Evolutionary conservation across 2,329 filamentous ascomycete genomes (phyloP).

Genomic region (Fusarium incarnatum): DNA sequence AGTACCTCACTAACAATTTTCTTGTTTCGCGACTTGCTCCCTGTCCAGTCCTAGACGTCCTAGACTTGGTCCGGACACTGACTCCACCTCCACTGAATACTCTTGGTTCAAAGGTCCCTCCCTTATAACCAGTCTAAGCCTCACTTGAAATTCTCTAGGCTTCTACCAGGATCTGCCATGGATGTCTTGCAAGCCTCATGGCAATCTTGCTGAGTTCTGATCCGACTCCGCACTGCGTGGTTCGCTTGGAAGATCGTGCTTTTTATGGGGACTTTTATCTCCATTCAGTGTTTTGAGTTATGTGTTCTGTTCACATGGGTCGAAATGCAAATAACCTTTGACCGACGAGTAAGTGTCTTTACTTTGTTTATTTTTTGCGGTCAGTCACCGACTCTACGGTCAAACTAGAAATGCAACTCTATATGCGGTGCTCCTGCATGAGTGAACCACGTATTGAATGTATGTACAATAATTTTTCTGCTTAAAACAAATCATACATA

Average conservation of each 20-base stretch:
- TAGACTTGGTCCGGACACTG: conserved; percentile 13
- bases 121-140: conserved; percentile 18
- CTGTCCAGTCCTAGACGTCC: conserved; percentile 1
- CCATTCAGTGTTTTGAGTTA: conserved; percentile 4
- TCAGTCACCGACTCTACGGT: background rate
- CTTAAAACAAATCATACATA: background rate
- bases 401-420: background rate
- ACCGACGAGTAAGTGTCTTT: background rate
- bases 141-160: conserved; percentile 37
- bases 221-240: conserved; percentile 24
- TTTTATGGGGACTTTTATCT: conserved; percentile 8
- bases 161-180: conserved; percentile 34
- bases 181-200: conserved; percentile 19
- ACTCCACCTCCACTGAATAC: conserved; percentile 23
- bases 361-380: background rate
- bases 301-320: background rate
- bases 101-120: conserved; percentile 24
- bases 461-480: background rate
- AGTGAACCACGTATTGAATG: background rate
- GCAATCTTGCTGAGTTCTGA: conserved; percentile 16
- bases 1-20: conserved; percentile 57
- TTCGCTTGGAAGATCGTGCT: conserved; percentile 18
- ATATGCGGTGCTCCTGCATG: background rate
- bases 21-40: conserved; percentile 17
- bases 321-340: background rate